phyloP scores from a whole-genome alignment of 345 rosid genomes.

The Zanthoxylum bungeanum region DNA sequence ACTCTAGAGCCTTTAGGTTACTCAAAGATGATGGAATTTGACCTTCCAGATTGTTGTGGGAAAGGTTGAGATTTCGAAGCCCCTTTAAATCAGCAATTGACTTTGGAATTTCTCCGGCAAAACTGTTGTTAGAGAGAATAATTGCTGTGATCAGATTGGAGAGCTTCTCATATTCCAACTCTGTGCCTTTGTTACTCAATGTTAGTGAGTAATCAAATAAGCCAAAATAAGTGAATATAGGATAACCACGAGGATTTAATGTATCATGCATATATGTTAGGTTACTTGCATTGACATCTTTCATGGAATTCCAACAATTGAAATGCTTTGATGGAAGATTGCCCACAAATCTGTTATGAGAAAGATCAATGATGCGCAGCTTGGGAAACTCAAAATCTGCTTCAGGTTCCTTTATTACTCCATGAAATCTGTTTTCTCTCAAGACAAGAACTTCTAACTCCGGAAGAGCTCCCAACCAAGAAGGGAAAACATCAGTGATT shows the following conservation, averaged over 20 bases:
- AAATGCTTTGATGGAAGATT: conserved; percentile 15
- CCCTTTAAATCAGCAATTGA: not conserved
- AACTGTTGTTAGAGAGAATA: not conserved
- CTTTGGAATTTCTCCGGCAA: conserved; percentile 8
- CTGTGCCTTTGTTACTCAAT: not conserved
- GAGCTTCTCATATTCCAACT: not conserved
- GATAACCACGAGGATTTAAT: not conserved
- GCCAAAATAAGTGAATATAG: no score
- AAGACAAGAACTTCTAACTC: conserved; percentile 6
- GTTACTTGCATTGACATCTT: not conserved
- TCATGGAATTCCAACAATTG: conserved; percentile 19
- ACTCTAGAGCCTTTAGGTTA: not conserved
- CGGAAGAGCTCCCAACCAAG: conserved; percentile 21
- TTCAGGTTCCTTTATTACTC: not conserved
- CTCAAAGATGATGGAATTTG: not conserved
- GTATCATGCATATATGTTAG: not conserved
- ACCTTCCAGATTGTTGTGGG: not conserved
- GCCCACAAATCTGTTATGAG: conserved; percentile 12
- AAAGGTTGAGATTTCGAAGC: not conserved
- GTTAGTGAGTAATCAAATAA: not conserved
- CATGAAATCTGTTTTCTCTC: conserved; percentile 4
- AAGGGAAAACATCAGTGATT: conserved; percentile 17
- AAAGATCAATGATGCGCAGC: conserved; percentile 18
- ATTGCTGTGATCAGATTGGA: not conserved
- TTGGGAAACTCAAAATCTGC: not conserved